phyloP scores from a whole-genome alignment of 805 yeast genomes.

The Candida montana region DNA sequence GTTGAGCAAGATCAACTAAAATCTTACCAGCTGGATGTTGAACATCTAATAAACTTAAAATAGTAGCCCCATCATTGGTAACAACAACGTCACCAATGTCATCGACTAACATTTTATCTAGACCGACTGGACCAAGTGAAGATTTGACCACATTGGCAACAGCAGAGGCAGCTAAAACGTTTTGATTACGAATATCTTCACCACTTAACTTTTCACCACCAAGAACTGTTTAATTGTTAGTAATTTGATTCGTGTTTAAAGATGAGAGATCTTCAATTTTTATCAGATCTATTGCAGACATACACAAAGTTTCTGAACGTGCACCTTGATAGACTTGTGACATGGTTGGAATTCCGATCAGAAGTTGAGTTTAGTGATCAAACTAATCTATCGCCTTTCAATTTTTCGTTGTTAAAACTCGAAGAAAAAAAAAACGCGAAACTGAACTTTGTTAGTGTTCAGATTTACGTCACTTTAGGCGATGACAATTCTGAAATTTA shows the following conservation, averaged over 20 bases:
- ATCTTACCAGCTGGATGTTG: conserved; percentile 99
- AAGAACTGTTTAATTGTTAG: conserved; percentile 41
- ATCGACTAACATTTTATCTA: conserved; percentile 97
- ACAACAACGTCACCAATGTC: conserved; percentile 99
- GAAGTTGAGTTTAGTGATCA: not conserved
- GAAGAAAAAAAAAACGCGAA: conserved; percentile 5
- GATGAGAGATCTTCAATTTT: not conserved
- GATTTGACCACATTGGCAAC: conserved; percentile 97
- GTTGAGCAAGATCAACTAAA: conserved; percentile 94
- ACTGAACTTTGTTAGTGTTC: conserved; percentile 9
- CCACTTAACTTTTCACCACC: conserved; percentile 97
- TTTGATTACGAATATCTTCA: conserved; percentile 93
- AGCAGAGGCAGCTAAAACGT: conserved; percentile 95
- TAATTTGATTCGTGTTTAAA: not conserved
- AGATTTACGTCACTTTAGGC: not conserved
- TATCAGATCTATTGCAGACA: conserved; percentile 17
- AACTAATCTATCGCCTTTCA: conserved; percentile 2
- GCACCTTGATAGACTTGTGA: conserved; percentile 68
- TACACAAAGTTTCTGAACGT: conserved; percentile 83
- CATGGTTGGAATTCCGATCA: conserved; percentile 23
- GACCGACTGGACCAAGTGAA: conserved; percentile 95
- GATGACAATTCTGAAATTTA: not conserved
- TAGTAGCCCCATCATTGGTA: conserved; percentile 98
- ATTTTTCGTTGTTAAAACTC: conserved; percentile 1
- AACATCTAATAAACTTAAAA: conserved; percentile 82